phyloP scores from a whole-genome alignment of 345 rosid genomes.

The Eucalyptus camaldulensis region DNA sequence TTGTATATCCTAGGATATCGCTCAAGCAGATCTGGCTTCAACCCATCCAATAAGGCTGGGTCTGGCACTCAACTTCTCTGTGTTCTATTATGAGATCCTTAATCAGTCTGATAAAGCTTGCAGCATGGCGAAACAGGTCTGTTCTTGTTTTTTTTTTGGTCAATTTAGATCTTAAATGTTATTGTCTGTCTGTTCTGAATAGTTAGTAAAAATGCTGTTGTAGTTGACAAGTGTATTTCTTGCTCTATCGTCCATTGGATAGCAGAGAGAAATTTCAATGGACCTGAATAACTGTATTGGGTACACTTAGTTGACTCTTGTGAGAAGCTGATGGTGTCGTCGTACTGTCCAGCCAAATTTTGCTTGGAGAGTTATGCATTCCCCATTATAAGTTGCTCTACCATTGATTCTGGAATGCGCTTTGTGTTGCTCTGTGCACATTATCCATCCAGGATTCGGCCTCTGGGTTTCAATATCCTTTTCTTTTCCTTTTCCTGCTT shows the following conservation, averaged over 20 bases:
- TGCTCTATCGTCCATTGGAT: neutral
- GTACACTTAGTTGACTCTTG: neutral
- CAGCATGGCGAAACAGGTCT: slow-evolving; percentile 91
- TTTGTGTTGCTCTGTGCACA: neutral
- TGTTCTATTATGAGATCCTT: slow-evolving; percentile 86
- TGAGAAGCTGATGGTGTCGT: neutral
- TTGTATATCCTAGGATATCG: slow-evolving; percentile 37
- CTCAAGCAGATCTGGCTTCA: slow-evolving; percentile 70
- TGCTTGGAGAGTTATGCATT: neutral
- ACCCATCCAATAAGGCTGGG: slow-evolving; percentile 93
- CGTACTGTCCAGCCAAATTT: neutral
- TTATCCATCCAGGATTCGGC: neutral
- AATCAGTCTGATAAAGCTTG: slow-evolving; percentile 89
- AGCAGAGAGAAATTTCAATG: neutral
- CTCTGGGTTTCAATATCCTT: neutral
- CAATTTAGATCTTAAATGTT: neutral
- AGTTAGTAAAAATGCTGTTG: neutral
- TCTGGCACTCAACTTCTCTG: slow-evolving; percentile 76
- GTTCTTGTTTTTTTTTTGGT: neutral
- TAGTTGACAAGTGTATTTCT: neutral
- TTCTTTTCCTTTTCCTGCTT: neutral
- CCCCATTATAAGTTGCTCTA: neutral
- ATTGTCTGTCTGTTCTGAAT: neutral
- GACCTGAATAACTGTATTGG: neutral
- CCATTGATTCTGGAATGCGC: neutral